These are phyloP conservation scores for Diatrype stigma DNA, from an alignment of 2,329 filamentous ascomycete species.

Conservation along the genomic window DNA sequence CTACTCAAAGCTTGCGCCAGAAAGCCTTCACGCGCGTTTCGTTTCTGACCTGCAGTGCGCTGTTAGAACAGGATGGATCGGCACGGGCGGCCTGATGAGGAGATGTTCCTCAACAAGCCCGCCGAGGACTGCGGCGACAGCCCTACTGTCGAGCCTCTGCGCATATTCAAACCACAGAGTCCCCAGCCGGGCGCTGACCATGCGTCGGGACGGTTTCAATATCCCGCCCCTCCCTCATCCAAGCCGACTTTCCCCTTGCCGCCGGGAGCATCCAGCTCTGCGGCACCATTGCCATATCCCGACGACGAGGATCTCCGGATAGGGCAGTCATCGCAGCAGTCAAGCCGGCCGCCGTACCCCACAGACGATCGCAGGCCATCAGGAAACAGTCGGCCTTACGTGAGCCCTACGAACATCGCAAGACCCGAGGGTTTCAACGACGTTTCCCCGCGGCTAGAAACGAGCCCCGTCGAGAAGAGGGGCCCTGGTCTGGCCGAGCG, in stretches of 20 bases:
- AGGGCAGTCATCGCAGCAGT: conserved; percentile 36
- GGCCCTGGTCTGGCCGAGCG: conserved; percentile 71
- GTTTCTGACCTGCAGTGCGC: conserved; percentile 16
- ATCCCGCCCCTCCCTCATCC: conserved; percentile 43
- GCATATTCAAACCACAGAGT: conserved; percentile 77
- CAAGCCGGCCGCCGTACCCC: conserved; percentile 39
- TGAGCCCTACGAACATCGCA: conserved; percentile 27
- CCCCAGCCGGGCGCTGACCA: conserved; percentile 45
- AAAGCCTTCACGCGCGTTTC: conserved; percentile 4
- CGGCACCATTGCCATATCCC: conserved; percentile 66
- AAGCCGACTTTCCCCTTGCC: conserved; percentile 61
- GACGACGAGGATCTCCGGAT: conserved; percentile 57
- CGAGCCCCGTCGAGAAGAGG: conserved; percentile 52
- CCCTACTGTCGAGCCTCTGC: conserved; percentile 76
- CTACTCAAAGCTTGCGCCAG: conserved; percentile 5
- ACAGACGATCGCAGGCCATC: conserved; percentile 34
- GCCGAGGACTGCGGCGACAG: conserved; percentile 58
- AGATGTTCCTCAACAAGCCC: conserved; percentile 73
- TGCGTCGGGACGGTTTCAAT: conserved; percentile 42
- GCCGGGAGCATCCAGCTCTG: conserved; percentile 67
- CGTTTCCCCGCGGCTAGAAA: conserved; percentile 50
- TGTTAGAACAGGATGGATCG: conserved; percentile 42
- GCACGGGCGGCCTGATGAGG: conserved; percentile 69
- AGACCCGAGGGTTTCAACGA: conserved; percentile 43
- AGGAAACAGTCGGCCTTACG: conserved; percentile 28